These are phyloP conservation scores for Tilletia indica DNA, from an alignment of 1,284 basidiomycete genomes.

Conservation along the genomic window DNA sequence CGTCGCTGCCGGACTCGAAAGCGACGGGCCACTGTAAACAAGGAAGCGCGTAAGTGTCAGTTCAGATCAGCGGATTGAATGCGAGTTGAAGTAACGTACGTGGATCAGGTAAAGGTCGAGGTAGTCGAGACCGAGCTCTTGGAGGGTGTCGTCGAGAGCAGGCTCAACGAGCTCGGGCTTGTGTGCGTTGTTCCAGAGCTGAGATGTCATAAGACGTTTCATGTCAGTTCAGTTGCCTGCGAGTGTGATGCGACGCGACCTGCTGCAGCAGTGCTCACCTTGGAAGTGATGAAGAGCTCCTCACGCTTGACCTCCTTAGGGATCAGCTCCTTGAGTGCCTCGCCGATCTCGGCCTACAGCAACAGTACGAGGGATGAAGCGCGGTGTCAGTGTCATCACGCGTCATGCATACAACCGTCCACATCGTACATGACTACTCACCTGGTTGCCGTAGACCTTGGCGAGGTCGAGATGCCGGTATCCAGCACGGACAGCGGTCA, in stretches of 20 bases:
- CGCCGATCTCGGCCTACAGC: slow-evolving; percentile 55
- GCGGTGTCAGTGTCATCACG: too few species aligned
- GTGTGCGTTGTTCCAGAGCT: slow-evolving; percentile 69
- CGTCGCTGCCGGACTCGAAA: slow-evolving; percentile 31
- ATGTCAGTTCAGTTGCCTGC: too few species aligned
- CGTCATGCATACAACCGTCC: too few species aligned
- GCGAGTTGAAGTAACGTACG: slow-evolving; percentile 26
- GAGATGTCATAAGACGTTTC: too few species aligned
- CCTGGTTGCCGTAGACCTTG: slow-evolving; percentile 49
- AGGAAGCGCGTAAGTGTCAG: not conserved
- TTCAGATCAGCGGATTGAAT: not conserved
- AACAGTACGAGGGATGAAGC: too few species aligned
- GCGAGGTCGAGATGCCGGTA: slow-evolving; percentile 53
- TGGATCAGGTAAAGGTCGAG: slow-evolving; percentile 68
- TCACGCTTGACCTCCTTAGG: slow-evolving; percentile 58
- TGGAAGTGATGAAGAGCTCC: slow-evolving; percentile 60
- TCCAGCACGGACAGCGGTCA: slow-evolving; percentile 41
- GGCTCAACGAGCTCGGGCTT: slow-evolving; percentile 51
- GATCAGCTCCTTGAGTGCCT: slow-evolving; percentile 57
- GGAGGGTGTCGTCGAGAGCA: slow-evolving; percentile 57
- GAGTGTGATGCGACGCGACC: too few species aligned
- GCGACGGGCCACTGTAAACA: slow-evolving; percentile 67
- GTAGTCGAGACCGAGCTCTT: slow-evolving; percentile 56
- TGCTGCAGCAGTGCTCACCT: slow-evolving; percentile 21
- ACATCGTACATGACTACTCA: not conserved